phyloP scores from a whole-genome alignment of 306 rosid genomes.

The Alnus glutinosa region DNA sequence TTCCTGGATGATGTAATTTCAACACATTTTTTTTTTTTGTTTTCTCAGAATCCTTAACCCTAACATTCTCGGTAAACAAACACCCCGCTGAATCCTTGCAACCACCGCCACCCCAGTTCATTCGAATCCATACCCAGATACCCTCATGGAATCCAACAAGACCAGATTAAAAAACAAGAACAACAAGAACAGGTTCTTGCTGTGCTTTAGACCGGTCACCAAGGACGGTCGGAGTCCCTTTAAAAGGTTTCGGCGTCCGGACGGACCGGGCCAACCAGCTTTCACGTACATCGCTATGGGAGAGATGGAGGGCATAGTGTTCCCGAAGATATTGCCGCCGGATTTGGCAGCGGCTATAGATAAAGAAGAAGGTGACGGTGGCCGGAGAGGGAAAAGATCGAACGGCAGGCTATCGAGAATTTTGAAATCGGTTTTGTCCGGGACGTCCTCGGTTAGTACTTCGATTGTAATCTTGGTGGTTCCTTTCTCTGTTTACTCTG shows the following conservation, averaged over 20 bases:
- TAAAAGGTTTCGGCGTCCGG: not conserved
- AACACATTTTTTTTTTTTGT: no score
- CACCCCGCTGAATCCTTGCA: not conserved
- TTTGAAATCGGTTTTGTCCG: slow-evolving; percentile 27
- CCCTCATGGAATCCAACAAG: not conserved
- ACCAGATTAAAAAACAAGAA: not conserved
- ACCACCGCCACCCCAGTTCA: not conserved
- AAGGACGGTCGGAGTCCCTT: not conserved
- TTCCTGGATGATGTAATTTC: no score
- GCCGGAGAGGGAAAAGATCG: not conserved
- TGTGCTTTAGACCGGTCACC: slow-evolving; percentile 23
- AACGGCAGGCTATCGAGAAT: slow-evolving; percentile 9
- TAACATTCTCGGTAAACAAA: slow-evolving; percentile 17
- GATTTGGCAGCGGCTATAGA: not conserved
- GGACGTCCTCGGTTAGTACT: slow-evolving; percentile 9
- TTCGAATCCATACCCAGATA: not conserved
- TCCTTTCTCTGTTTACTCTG: not conserved
- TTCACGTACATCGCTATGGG: not conserved
- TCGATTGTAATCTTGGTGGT: not conserved
- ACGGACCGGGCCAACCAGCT: not conserved
- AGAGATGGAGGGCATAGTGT: not conserved
- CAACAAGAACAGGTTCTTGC: slow-evolving; percentile 4
- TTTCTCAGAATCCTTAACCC: slow-evolving; percentile 13
- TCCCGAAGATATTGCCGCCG: slow-evolving; percentile 1
- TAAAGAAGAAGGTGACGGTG: not conserved